phyloP scores from a whole-genome alignment of 495 filamentous ascomycete species.

The Chaetomium cochliodes region DNA sequence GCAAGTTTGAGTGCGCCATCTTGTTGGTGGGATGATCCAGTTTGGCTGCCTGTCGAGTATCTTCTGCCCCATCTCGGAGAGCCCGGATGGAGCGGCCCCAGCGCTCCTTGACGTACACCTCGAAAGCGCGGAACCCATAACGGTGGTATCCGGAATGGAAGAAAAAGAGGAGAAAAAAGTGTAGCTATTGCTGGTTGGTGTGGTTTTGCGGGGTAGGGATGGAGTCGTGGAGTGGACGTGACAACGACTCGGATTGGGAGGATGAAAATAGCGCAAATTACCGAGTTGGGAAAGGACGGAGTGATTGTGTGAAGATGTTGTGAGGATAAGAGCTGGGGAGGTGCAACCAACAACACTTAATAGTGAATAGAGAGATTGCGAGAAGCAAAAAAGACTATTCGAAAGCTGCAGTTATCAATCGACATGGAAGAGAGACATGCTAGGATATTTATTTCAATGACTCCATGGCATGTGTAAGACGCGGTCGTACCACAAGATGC shows the following conservation, averaged over 20 bases:
- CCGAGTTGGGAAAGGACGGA: slow-evolving; percentile 6
- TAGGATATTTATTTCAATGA: slow-evolving; percentile 9
- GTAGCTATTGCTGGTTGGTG: not conserved
- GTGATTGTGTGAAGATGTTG: not conserved
- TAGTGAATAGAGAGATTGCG: not conserved
- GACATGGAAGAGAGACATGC: not conserved
- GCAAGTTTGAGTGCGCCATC: slow-evolving; percentile 23
- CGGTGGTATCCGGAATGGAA: not conserved
- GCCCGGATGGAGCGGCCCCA: not conserved
- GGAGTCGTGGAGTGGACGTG: not conserved
- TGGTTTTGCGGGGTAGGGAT: slow-evolving; percentile 2
- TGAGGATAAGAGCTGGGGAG: not conserved
- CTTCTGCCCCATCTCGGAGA: slow-evolving; percentile 28
- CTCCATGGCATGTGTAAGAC: slow-evolving; percentile 7
- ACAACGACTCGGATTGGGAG: not conserved
- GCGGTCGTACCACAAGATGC: not conserved
- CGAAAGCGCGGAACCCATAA: slow-evolving; percentile 33
- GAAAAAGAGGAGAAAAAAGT: not conserved
- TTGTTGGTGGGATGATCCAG: slow-evolving; percentile 29
- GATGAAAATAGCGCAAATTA: slow-evolving; percentile 24
- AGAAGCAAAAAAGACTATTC: not conserved
- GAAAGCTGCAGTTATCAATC: not conserved
- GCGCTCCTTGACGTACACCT: slow-evolving; percentile 24
- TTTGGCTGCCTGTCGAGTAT: slow-evolving; percentile 35
- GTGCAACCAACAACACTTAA: not conserved